Conservation (phyloP, 176 grass and related monocot genomes). For the Oryza officinalis region DNA sequence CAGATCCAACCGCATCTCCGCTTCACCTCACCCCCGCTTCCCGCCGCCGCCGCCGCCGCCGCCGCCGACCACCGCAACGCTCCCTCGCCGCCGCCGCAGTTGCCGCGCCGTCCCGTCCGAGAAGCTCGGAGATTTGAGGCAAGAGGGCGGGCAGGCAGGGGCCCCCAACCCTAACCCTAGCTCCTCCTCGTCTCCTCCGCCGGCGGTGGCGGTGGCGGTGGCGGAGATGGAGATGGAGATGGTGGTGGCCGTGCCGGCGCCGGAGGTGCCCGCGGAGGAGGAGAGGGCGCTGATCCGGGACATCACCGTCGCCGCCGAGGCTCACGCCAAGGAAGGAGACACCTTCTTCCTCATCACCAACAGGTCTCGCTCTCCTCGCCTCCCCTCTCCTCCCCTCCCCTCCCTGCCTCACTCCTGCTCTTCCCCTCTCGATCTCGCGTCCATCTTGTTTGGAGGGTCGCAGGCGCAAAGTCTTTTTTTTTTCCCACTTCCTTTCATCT, state of each 20-base stretch:
- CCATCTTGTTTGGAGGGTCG: neutral
- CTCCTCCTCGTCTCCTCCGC: conserved; percentile 7
- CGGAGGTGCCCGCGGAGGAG: conserved; percentile 67
- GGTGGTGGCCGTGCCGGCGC: conserved; percentile 10
- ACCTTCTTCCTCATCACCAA: conserved; percentile 89
- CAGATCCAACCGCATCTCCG: neutral
- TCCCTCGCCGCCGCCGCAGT: neutral
- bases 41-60: neutral
- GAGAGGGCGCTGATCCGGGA: conserved; percentile 85
- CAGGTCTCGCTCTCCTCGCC: conserved; percentile 42
- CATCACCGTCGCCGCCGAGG: conserved; percentile 75
- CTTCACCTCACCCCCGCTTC: neutral
- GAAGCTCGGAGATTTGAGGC: neutral
- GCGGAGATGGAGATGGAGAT: conserved; percentile 25
- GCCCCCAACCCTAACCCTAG: conserved; percentile 35
- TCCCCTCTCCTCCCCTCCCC: no score
- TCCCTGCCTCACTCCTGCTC: neutral
- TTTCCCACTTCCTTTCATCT: no score
- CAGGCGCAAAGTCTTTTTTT: no score
- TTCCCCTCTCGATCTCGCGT: conserved; percentile 11
- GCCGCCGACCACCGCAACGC: neutral
- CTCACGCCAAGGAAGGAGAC: conserved; percentile 91
- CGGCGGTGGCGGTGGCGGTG: neutral
- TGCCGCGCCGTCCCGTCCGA: neutral
- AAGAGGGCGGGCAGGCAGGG: neutral